Evolutionary conservation across 495 filamentous ascomycete genomes (phyloP), one percentile per base, ranked within the genome.

Genomic region (Parathielavia hyrcaniae): DNA sequence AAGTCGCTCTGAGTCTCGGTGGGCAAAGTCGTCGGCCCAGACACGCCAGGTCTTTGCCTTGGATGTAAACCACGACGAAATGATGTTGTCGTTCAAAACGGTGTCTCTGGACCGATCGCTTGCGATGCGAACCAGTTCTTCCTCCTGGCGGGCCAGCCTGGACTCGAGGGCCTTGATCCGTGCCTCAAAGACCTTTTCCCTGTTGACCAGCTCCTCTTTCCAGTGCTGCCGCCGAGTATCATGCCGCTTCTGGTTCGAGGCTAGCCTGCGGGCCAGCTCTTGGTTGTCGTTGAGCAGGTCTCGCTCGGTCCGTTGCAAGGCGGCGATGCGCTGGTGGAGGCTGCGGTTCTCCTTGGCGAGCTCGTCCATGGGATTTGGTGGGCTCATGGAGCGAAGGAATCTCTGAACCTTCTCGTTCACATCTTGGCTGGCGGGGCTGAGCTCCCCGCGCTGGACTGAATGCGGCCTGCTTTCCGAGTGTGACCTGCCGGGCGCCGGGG

Each of bases 311-410:
- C 66, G 47, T 30, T 68, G 66, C 0, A 68, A 53, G 5, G 58
- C 66, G 0, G 66, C 39, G 8, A 68, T 56, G 10, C 66, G 60
- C 32, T 68, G 63, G 5, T 66, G 61, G 3, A 68, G 19, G 34
- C 58, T 60, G 30, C 61, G 56, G 45, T 66, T 66, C 50, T 68
- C 66, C 0, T 26, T 19, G 6, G 60, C 0, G 0, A 68, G 45
- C 5, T 62, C 60, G 16, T 52, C 23, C 7, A 30, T 7, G 30
- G 43, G 16, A 5, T 11, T 16, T 5, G 14, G 14, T n/a, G 52
- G 55, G 4, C 16, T 17, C 8, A 58, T 50, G 8, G 46, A 49
- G 47, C 57, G 46, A 0, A 61, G 45, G 30, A 57, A 67, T 13
- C 48, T 36, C 19, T 53, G 46, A 19, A 60, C 61, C 5, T 47